Evolutionary conservation across 305 asterid species (phyloP).

Genomic region (Solanum hybrid): DNA sequence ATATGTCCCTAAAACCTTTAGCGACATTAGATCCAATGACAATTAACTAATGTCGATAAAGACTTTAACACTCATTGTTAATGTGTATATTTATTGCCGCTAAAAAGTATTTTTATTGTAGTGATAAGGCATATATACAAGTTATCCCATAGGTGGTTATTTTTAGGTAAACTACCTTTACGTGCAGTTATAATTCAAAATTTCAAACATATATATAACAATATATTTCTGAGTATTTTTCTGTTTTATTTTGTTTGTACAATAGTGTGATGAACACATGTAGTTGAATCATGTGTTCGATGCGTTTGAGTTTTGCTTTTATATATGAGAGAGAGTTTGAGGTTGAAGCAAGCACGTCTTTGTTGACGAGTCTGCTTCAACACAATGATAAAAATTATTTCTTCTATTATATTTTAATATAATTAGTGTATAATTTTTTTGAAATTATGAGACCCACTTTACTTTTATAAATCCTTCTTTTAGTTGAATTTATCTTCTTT

Average conservation of each 20-base stretch:
- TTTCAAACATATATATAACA: background rate
- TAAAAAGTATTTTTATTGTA: too few species aligned
- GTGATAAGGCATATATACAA: background rate
- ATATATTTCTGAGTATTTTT: background rate
- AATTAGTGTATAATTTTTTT: too few species aligned
- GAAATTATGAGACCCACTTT: background rate
- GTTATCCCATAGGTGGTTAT: background rate
- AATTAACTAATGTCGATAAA: too few species aligned
- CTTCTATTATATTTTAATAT: background rate
- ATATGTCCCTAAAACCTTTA: too few species aligned
- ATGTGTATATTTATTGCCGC: too few species aligned
- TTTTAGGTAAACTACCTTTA: constrained; percentile 6
- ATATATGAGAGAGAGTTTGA: background rate
- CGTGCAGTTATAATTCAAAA: background rate
- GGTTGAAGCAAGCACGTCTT: background rate
- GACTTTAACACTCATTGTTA: too few species aligned
- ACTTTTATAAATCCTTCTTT: background rate
- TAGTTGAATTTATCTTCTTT: background rate
- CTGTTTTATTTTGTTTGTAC: background rate
- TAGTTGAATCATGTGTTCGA: background rate
- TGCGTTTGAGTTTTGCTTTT: background rate
- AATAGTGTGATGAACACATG: background rate
- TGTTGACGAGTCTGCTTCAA: too few species aligned
- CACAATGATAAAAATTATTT: background rate
- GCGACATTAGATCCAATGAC: too few species aligned